Evolutionary conservation across 78 protist species (phyloP).

Genomic region (Protostelium mycophagum): DNA sequence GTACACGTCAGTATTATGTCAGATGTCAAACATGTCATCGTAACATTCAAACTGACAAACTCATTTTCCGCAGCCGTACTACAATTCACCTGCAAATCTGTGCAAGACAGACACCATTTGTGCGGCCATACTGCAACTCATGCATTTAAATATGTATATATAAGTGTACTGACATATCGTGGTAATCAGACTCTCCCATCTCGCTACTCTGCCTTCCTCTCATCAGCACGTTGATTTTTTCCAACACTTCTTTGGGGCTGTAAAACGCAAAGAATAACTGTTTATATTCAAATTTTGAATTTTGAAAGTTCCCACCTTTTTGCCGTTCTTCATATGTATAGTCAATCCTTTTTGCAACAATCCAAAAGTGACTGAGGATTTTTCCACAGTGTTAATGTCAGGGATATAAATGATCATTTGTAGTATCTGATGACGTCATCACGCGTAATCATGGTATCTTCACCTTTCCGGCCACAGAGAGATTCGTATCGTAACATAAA

Average conservation of each 20-base stretch:
- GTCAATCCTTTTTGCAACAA: neutral
- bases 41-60: too few relatives aligned
- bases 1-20: too few relatives aligned
- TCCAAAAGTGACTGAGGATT: neutral
- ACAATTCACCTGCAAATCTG: too few relatives aligned
- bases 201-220: neutral
- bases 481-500: neutral
- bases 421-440: neutral
- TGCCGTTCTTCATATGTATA: neutral
- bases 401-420: neutral
- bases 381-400: neutral
- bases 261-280: neutral
- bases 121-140: too few relatives aligned
- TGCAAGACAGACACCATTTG: too few relatives aligned
- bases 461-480: neutral
- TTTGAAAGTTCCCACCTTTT: neutral
- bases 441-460: neutral
- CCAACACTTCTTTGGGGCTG: neutral
- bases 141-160: too few relatives aligned
- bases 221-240: neutral
- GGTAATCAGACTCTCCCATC: neutral
- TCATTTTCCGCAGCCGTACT: too few relatives aligned
- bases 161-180: neutral
- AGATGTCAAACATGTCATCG: too few relatives aligned
- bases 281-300: too few relatives aligned